phyloP scores from a whole-genome alignment of 208 protist species.

The Tetramitus jugosus region DNA sequence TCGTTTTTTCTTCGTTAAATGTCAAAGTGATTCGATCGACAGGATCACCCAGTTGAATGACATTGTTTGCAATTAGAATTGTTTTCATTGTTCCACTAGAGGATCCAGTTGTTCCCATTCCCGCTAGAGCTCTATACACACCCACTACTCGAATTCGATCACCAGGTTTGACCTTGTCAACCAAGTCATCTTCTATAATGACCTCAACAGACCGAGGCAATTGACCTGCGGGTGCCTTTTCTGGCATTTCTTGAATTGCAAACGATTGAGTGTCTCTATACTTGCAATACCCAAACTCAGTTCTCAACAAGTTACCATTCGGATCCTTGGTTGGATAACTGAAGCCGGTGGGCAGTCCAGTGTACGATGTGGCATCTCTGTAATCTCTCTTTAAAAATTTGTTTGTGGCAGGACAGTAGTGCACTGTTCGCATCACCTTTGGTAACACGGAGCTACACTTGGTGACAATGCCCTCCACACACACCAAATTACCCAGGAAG shows the following conservation, averaged over 20 bases:
- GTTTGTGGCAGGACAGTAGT: slow-evolving; percentile 88
- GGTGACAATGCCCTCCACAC: slow-evolving; percentile 93
- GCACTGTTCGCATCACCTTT: slow-evolving; percentile 77
- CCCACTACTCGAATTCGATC: slow-evolving; percentile 86
- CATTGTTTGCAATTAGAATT: slow-evolving; percentile 25
- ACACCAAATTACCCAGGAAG: slow-evolving; percentile 86
- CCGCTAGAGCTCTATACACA: slow-evolving; percentile 71
- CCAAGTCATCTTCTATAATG: slow-evolving; percentile 92
- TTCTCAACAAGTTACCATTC: slow-evolving; percentile 86
- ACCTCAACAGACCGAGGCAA: slow-evolving; percentile 94
- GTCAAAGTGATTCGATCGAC: slow-evolving; percentile 34
- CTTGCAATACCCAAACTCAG: slow-evolving; percentile 91
- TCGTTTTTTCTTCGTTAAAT: slow-evolving; percentile 58
- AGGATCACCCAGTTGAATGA: neutral
- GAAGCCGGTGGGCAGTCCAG: slow-evolving; percentile 71
- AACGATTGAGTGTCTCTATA: slow-evolving; percentile 92
- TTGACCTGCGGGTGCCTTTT: slow-evolving; percentile 92
- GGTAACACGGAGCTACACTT: slow-evolving; percentile 51
- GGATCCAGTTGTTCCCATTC: neutral
- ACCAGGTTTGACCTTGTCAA: slow-evolving; percentile 91
- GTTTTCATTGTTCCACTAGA: slow-evolving; percentile 39
- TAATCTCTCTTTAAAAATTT: slow-evolving; percentile 76
- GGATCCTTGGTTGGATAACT: slow-evolving; percentile 82
- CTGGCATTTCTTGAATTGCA: slow-evolving; percentile 93
- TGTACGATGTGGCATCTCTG: slow-evolving; percentile 77